A percentile compares a stretch with the other conserved stretches of the same genome.
These are phyloP conservation scores for Scheffersomyces coipomensis DNA, from an alignment of 805 yeast genomes.

Conservation along the genomic window DNA sequence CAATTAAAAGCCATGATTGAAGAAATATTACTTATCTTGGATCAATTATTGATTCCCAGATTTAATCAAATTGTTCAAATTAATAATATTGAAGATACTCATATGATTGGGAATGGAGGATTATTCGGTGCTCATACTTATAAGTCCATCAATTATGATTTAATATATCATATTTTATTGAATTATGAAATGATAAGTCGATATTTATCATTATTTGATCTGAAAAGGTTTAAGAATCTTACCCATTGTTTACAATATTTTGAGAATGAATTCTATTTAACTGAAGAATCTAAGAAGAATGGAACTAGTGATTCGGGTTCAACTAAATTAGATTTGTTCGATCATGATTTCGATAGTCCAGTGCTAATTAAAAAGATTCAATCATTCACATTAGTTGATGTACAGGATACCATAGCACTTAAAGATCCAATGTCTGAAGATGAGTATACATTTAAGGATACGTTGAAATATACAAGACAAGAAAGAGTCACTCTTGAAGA, in stretches of 20 bases:
- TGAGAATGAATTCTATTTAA: slow-evolving; percentile 15
- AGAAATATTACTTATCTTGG: slow-evolving; percentile 20
- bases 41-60: slow-evolving; percentile 13
- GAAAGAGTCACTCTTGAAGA: background rate
- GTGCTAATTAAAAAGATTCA: slow-evolving; percentile 14
- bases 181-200: slow-evolving; percentile 17
- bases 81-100: slow-evolving; percentile 3
- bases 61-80: slow-evolving; percentile 17
- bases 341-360: slow-evolving; percentile 28
- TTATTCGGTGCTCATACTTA: slow-evolving; percentile 16
- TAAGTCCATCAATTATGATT: slow-evolving; percentile 26
- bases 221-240: slow-evolving; percentile 10
- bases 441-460: background rate
- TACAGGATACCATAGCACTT: background rate
- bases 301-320: background rate
- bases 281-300: slow-evolving; percentile 10
- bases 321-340: slow-evolving; percentile 16
- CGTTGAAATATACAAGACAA: background rate
- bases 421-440: background rate
- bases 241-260: slow-evolving; percentile 15
- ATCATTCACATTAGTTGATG: background rate
- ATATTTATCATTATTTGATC: slow-evolving; percentile 2
- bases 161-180: slow-evolving; percentile 26
- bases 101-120: slow-evolving; percentile 7
- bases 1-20: slow-evolving; percentile 19